phyloP scores from a whole-genome alignment of 2,329 filamentous ascomycete species.

The Colletotrichum falcatum region DNA sequence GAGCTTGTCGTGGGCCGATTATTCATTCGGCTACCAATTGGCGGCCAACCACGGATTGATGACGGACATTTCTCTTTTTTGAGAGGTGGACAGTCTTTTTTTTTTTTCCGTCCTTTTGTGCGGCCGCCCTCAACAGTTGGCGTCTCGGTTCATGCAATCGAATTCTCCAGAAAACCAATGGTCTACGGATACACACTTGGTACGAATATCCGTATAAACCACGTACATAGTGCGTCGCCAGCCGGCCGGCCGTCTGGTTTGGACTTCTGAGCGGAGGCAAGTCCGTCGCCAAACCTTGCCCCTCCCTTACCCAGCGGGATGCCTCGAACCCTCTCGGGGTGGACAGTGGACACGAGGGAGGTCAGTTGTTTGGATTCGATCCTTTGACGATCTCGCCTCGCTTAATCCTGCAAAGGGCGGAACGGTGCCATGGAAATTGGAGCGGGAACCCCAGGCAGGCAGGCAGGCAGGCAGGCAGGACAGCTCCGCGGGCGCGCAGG shows the following conservation, averaged over 20 bases:
- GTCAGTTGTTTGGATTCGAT: not conserved
- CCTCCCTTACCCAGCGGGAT: no score
- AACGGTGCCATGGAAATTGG: not conserved
- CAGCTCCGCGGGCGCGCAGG: no score
- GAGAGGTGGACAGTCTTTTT: no score
- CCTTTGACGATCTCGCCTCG: not conserved
- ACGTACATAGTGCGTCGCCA: no score
- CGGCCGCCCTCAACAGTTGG: not conserved
- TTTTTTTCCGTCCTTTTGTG: no score
- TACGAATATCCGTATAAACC: no score
- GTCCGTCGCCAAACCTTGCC: not conserved
- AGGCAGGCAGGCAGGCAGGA: no score
- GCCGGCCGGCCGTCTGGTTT: not conserved
- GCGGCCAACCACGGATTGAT: not conserved
- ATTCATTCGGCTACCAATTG: not conserved
- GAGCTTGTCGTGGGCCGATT: not conserved
- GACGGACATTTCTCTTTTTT: not conserved
- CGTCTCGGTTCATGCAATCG: not conserved
- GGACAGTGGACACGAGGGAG: not conserved
- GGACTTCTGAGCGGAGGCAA: not conserved
- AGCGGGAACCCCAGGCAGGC: not conserved
- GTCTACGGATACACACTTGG: no score
- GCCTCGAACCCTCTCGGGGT: not conserved
- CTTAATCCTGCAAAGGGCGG: conserved; percentile 2
- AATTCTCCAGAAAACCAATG: not conserved